A percentile compares a stretch with the other conserved stretches of the same genome.
phyloP scores from a whole-genome alignment of 257 asterid genomes.

The Echites panduratus region DNA sequence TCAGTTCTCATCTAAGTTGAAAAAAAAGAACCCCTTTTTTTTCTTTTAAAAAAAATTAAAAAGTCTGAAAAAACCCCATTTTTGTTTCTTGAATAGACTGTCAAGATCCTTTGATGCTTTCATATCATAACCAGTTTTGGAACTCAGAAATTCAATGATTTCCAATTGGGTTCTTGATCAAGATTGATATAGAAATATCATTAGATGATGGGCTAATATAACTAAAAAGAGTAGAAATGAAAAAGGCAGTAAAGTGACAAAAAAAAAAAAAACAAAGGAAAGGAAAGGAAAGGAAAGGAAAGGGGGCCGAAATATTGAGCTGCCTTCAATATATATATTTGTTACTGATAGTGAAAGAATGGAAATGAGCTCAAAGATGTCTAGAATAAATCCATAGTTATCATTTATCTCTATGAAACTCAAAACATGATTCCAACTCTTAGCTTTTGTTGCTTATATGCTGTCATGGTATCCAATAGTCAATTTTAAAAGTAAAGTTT shows the following conservation, averaged over 20 bases:
- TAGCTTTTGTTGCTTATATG: background rate
- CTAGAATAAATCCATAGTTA: background rate
- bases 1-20: too few species aligned
- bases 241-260: conserved; percentile 13
- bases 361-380: conserved; percentile 1
- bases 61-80: too few species aligned
- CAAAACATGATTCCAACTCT: background rate
- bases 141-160: background rate
- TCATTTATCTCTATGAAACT: background rate
- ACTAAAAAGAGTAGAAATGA: conserved; percentile 7
- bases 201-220: background rate
- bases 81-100: conserved; percentile 13
- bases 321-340: background rate
- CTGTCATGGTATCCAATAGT: background rate
- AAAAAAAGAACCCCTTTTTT: too few species aligned
- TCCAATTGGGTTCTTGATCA: conserved; percentile 9
- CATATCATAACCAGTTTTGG: background rate
- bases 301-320: too few species aligned
- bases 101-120: conserved; percentile 8
- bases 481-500: too few species aligned
- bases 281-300: too few species aligned
- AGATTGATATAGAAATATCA: background rate
- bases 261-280: too few species aligned
- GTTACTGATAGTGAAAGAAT: conserved; percentile 14
- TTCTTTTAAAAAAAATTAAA: too few species aligned